Percentiles rank a stretch among this genome's conserved stretches.
phyloP scores from a whole-genome alignment of 2,329 filamentous ascomycete species.

The Laburnicola sp. region DNA sequence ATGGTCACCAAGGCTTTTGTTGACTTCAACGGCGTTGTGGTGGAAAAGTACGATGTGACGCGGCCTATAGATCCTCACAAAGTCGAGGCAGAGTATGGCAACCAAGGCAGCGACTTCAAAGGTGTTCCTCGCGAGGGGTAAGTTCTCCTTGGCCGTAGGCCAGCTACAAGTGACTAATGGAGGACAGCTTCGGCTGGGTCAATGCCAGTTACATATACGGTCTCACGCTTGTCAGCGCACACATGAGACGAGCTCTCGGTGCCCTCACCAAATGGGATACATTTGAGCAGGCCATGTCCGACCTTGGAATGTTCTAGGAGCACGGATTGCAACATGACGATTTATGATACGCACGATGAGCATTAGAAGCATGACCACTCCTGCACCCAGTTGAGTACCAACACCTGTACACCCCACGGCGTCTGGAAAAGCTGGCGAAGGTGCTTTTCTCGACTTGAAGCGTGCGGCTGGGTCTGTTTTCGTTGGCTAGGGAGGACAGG shows the following conservation, averaged over 20 bases:
- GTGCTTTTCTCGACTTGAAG: background rate
- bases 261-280: constrained; percentile 85
- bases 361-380: constrained; percentile 1
- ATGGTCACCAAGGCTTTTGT: constrained; percentile 99
- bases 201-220: constrained; percentile 98
- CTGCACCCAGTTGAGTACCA: background rate
- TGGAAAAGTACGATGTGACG: constrained; percentile 98
- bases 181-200: constrained; percentile 88
- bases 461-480: background rate
- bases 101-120: constrained; percentile 94
- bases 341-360: constrained; percentile 7
- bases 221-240: constrained; percentile 81
- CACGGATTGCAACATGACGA: background rate
- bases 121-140: constrained; percentile 95
- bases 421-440: background rate
- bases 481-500: background rate
- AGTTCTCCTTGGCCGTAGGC: constrained; percentile 46
- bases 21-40: constrained; percentile 96
- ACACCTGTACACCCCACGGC: background rate
- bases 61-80: constrained; percentile 85
- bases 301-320: constrained; percentile 33
- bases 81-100: constrained; percentile 96
- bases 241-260: constrained; percentile 86
- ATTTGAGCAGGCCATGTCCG: constrained; percentile 68
- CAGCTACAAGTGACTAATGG: constrained; percentile 25